These are phyloP conservation scores for Dispira simplex DNA, from an alignment of 192 early-diverging fungal genomes.

Conservation along the genomic window DNA sequence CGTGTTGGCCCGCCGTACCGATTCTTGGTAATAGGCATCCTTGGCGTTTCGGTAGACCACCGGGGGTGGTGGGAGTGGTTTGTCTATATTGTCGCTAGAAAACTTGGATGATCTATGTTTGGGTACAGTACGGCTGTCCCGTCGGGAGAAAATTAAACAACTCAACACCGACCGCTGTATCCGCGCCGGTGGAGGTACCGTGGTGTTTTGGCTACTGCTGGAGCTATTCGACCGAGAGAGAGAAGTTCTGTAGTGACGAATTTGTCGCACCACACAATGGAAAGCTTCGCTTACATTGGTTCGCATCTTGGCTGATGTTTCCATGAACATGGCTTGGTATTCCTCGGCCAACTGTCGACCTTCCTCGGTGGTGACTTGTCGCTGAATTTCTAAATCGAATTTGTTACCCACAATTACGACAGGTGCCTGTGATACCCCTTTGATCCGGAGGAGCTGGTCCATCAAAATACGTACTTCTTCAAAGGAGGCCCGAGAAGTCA, in stretches of 20 bases:
- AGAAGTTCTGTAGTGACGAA: conserved; percentile 23
- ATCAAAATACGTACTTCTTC: conserved; percentile 61
- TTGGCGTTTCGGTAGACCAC: too few species aligned
- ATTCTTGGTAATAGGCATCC: too few species aligned
- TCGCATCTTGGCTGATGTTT: conserved; percentile 74
- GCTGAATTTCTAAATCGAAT: conserved; percentile 58
- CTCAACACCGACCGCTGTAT: too few species aligned
- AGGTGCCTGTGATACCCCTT: conserved; percentile 57
- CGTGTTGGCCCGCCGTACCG: too few species aligned
- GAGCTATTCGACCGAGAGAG: too few species aligned
- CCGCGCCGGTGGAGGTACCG: too few species aligned
- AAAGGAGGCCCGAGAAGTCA: conserved; percentile 57
- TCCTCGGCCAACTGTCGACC: conserved; percentile 49
- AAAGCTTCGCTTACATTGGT: conserved; percentile 89
- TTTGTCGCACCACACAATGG: conserved; percentile 78
- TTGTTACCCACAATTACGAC: conserved; percentile 83
- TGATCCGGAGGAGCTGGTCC: conserved; percentile 62
- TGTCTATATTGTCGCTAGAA: too few species aligned
- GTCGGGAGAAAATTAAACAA: too few species aligned
- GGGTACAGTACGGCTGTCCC: too few species aligned
- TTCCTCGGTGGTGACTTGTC: conserved; percentile 46
- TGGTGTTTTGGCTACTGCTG: too few species aligned
- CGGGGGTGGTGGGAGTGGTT: too few species aligned
- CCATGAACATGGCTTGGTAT: conserved; percentile 60
- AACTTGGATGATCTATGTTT: too few species aligned